Base-by-base conservation (phyloP, 2,329 filamentous ascomycete genomes). In the Hymenoscyphus occultus region DNA sequence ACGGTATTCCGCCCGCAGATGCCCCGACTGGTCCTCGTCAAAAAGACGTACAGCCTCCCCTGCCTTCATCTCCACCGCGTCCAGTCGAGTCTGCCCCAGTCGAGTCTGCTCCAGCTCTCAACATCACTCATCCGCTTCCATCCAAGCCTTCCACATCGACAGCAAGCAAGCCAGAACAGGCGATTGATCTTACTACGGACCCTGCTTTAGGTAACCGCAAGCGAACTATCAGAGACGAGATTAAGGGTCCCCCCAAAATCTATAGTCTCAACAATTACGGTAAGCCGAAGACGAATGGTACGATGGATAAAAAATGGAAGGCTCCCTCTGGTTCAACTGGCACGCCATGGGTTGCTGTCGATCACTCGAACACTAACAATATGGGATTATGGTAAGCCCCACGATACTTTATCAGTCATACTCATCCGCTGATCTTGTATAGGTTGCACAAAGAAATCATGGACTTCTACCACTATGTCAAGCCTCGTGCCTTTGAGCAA, bases 371-470 rank as follows among this genome's bases (percentile, higher is more conserved):
- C 16, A 84, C 83, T 3, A 71, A 74, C 28, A 80, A 82, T 51
- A 82, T 84, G 78, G 83, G 80, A 59, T 82, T 83, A 39, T 85
- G 87, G 87, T 88, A 78, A 78, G 82, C 75, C 31, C 12, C 39
- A 19, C 42, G 54, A 28, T 39, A 42, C 39, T 9, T 58, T 65
- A 62, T 68, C 42, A 7, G 35, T 35, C 35, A 35, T 63, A 16
- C 39, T 12, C 48, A 58, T 70, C 45, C 64, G 71, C 67, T 70
- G 63, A 64, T 67, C 10, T 63, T 57, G 67, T 32, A n/a, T 69
- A 93, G 91, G 77, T 80, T 99, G 32, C 93, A 98, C 77, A 92
- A 93, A 73, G 95, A 99, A 77, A 88, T 98, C 56, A 80, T 90
- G 39, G 91, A 96, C 72, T 98, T 97, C 75, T 96, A 93, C 75